Conservation (phyloP, 768 basidiomycete genomes). For the Hemileccinum impolitum region DNA sequence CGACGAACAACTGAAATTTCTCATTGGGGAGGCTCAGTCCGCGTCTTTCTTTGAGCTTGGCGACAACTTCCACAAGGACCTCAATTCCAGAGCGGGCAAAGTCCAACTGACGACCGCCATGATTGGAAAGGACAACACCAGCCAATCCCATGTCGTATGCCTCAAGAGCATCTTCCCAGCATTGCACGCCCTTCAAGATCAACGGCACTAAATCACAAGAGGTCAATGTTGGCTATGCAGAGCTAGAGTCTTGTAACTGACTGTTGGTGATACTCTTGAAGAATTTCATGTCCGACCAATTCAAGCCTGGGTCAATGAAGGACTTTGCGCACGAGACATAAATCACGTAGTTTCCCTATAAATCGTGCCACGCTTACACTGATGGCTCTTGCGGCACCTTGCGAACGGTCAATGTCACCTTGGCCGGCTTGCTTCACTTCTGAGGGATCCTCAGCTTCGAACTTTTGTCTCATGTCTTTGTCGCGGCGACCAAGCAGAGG, state of each 20-base stretch:
- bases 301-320: conserved; percentile 90
- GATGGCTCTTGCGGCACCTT: conserved; percentile 94
- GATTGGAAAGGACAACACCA: conserved; percentile 84
- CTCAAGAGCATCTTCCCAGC: conserved; percentile 85
- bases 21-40: conserved; percentile 74
- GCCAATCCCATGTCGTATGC: conserved; percentile 75
- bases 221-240: conserved; percentile 1
- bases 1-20: conserved; percentile 81
- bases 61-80: conserved; percentile 82
- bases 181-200: conserved; percentile 86
- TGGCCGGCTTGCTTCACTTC: conserved; percentile 42
- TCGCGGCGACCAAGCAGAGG: conserved; percentile 93
- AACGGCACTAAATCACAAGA: conserved; percentile 65
- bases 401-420: conserved; percentile 68
- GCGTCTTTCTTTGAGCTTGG: conserved; percentile 61
- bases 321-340: conserved; percentile 42
- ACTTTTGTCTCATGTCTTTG: conserved; percentile 97
- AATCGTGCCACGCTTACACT: conserved; percentile 48
- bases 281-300: conserved; percentile 67
- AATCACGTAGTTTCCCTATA: not conserved
- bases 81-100: conserved; percentile 87
- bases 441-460: conserved; percentile 65
- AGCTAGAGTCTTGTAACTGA: conserved; percentile 15
- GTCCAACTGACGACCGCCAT: conserved; percentile 77
- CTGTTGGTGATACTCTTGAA: conserved; percentile 78